A percentile compares a stretch with the other conserved stretches of the same genome.
These are phyloP conservation scores for Boletus pseudo-olivaceus DNA, from an alignment of 768 basidiomycete species.

Conservation along the genomic window DNA sequence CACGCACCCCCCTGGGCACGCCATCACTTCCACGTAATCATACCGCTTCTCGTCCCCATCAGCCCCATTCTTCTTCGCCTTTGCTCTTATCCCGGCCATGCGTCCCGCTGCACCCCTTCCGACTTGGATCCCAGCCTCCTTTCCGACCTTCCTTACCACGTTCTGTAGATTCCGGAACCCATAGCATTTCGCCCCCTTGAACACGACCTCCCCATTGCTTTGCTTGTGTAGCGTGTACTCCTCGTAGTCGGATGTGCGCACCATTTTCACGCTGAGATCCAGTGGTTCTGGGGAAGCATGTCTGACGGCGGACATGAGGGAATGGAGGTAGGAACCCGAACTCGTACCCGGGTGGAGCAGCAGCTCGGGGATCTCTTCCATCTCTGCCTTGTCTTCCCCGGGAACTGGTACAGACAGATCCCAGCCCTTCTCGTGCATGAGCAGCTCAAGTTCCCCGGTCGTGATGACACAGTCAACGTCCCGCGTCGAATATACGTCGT, in stretches of 20 bases:
- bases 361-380: constrained; percentile 58
- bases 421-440: constrained; percentile 81
- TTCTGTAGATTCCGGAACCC: constrained; percentile 98
- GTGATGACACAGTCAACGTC: constrained; percentile 98
- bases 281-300: constrained; percentile 42
- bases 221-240: constrained; percentile 57
- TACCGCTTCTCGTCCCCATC: constrained; percentile 48
- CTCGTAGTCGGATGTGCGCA: constrained; percentile 76
- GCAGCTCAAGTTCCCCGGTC: constrained; percentile 86
- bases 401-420: constrained; percentile 60
- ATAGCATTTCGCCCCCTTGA: constrained; percentile 94
- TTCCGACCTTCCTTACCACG: constrained; percentile 89
- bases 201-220: constrained; percentile 58
- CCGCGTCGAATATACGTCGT: constrained; percentile 72
- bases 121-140: constrained; percentile 71
- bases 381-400: constrained; percentile 39
- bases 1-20: constrained; percentile 95
- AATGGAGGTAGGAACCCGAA: constrained; percentile 90
- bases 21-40: constrained; percentile 98
- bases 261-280: constrained; percentile 48
- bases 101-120: constrained; percentile 65
- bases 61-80: constrained; percentile 33
- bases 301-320: constrained; percentile 60
- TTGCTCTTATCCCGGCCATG: constrained; percentile 24
- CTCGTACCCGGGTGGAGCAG: constrained; percentile 78